These are phyloP conservation scores for Amanita phalloides DNA, from an alignment of 768 basidiomycete species.

Conservation along the genomic window DNA sequence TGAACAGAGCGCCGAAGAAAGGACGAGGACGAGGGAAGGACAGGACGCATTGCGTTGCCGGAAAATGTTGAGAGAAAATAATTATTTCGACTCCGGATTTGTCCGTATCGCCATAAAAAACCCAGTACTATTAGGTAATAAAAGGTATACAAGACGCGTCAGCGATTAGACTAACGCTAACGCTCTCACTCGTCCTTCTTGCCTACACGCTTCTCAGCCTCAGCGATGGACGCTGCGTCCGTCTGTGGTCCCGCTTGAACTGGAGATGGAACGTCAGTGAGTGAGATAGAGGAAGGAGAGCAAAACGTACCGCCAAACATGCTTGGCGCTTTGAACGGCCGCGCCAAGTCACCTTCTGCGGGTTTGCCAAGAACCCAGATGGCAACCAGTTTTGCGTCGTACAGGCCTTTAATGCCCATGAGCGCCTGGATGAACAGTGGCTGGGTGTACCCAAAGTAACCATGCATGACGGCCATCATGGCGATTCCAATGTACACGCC, in stretches of 20 bases:
- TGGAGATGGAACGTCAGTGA: constrained; percentile 1
- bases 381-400: constrained; percentile 76
- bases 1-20: constrained; percentile 17
- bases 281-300: background rate
- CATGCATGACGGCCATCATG: constrained; percentile 89
- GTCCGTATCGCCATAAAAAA: background rate
- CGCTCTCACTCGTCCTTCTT: constrained; percentile 50
- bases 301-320: constrained; percentile 56
- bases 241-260: constrained; percentile 43
- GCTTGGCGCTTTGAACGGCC: constrained; percentile 75
- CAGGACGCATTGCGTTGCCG: constrained; percentile 16
- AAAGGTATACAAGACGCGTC: constrained; percentile 3
- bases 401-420: constrained; percentile 88
- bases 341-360: constrained; percentile 78
- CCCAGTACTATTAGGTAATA: constrained; percentile 1
- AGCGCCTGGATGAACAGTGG: constrained; percentile 92
- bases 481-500: constrained; percentile 64
- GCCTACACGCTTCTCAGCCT: constrained; percentile 79
- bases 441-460: constrained; percentile 93
- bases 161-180: no score
- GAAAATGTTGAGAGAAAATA: background rate
- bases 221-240: constrained; percentile 77
- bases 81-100: constrained; percentile 2
- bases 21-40: constrained; percentile 15
- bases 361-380: constrained; percentile 75